Base-by-base conservation (phyloP, 768 basidiomycete genomes). In the Clitopilus passeckerianus region DNA sequence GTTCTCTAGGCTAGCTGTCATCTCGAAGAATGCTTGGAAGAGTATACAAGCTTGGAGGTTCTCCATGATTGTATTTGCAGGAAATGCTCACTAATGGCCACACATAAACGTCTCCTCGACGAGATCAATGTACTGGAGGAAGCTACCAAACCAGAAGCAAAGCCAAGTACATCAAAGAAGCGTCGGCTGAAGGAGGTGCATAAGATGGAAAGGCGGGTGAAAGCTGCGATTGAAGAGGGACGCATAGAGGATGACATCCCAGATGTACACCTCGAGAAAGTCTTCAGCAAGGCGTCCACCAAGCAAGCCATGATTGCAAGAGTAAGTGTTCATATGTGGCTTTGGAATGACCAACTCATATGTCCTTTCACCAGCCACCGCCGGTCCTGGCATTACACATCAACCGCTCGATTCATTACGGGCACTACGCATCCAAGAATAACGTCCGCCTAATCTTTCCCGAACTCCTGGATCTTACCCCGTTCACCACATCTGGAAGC, bases 251-350 rank as follows among this genome's bases (percentile, higher is more conserved):
- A 93, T 59, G 91, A 94, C 56, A 61, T 95, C 56, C 87, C 87
- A 64, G 93, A 89, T 24, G 77, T 95, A 58, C 84, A 84, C 65
- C 75, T 95, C 64, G 92, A 95, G 73, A 87, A 85, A 67, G 86
- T 90, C 1, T 72, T 85, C 52, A 89, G 89, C 64, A 78, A 79
- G 57, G 84, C 86, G 18, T 92, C 89, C 6, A 93, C 90, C 18
- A 94, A 93, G 71, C 91, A 92, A 70, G 87, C 90, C n/a, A 93
- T 95, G 88, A 82, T 94, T 61, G 94, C 93, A 27, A 77, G 94
- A 70, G 93, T 91, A 69, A 65, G 88, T 77, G 30, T 41, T 54
- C 59, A 53, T 55, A 50, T 54, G 41, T 22, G 33, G 30, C 30
- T 56, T 33, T 30, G 7, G 46, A 18, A 20, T 24, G 30, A 18